These are phyloP conservation scores for Pseudodiploospora longispora DNA, from an alignment of 2,329 filamentous ascomycete species.

Conservation along the genomic window DNA sequence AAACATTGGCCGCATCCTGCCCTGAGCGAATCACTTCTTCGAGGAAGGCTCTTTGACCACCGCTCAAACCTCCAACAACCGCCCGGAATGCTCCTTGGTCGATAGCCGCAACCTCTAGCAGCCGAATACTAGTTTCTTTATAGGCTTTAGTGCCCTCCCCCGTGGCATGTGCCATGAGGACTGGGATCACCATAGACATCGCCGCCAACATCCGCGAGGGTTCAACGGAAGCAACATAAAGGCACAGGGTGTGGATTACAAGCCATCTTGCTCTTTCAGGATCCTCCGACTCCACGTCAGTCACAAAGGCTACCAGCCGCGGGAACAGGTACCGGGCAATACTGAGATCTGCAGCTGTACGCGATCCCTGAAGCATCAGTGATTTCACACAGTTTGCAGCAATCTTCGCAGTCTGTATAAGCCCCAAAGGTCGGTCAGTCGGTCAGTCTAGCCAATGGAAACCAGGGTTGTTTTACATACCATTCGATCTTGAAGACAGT, in stretches of 20 bases:
- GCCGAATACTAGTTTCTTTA: constrained; percentile 62
- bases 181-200: constrained; percentile 69
- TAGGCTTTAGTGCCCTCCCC: constrained; percentile 54
- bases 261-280: constrained; percentile 66
- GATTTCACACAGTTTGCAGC: constrained; percentile 85
- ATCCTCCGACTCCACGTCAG: constrained; percentile 63
- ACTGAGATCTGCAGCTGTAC: constrained; percentile 59
- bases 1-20: constrained; percentile 35
- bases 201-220: constrained; percentile 46
- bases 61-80: constrained; percentile 63
- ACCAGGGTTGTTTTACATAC: constrained; percentile 38
- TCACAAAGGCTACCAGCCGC: constrained; percentile 66
- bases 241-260: constrained; percentile 65
- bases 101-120: constrained; percentile 73
- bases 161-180: constrained; percentile 64
- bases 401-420: constrained; percentile 66
- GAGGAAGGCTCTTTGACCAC: constrained; percentile 65
- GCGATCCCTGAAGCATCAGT: constrained; percentile 59
- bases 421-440: not conserved
- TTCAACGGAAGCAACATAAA: constrained; percentile 51
- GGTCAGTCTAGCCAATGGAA: not conserved
- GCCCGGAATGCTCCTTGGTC: constrained; percentile 67
- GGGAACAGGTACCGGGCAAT: constrained; percentile 70
- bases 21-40: constrained; percentile 71
- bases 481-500: constrained; percentile 74